Evolutionary conservation across 257 asterid genomes (phyloP).

Genomic region (Phtheirospermum japonicum): DNA sequence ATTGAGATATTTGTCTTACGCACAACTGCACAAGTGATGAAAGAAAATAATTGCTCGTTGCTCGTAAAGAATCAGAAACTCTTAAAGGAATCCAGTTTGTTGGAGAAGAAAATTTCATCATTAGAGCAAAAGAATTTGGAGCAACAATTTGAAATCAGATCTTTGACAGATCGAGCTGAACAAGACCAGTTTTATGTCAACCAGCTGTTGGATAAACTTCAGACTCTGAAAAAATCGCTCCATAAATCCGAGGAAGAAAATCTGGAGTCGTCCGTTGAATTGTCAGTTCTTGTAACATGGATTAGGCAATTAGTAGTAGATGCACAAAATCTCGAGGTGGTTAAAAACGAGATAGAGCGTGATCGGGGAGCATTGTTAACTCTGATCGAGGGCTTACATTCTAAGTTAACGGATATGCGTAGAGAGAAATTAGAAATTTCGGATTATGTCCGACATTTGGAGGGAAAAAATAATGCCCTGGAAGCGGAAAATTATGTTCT

Average conservation of each 20-base stretch:
- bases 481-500: conserved; percentile 59
- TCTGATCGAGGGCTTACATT: conserved; percentile 43
- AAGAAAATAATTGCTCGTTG: conserved; percentile 48
- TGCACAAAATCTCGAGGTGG: conserved; percentile 44
- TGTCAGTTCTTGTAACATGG: conserved; percentile 57
- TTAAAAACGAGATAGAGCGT: conserved; percentile 41
- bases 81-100: conserved; percentile 41
- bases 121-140: conserved; percentile 47
- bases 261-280: conserved; percentile 45
- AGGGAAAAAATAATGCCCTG: conserved; percentile 42
- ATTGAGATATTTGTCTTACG: conserved; percentile 60
- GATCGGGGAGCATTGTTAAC: conserved; percentile 48
- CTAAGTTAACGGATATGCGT: conserved; percentile 39
- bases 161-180: conserved; percentile 50
- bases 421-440: conserved; percentile 40
- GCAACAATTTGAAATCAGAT: conserved; percentile 50
- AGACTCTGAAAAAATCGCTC: conserved; percentile 41
- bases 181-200: conserved; percentile 42
- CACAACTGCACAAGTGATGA: conserved; percentile 50
- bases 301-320: conserved; percentile 51
- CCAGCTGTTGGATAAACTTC: conserved; percentile 44
- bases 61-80: conserved; percentile 46
- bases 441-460: conserved; percentile 39
- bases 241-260: conserved; percentile 57
- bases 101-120: conserved; percentile 42